Base-by-base conservation (phyloP, 148 eudicot species). In the Vaccinium myrtillus region DNA sequence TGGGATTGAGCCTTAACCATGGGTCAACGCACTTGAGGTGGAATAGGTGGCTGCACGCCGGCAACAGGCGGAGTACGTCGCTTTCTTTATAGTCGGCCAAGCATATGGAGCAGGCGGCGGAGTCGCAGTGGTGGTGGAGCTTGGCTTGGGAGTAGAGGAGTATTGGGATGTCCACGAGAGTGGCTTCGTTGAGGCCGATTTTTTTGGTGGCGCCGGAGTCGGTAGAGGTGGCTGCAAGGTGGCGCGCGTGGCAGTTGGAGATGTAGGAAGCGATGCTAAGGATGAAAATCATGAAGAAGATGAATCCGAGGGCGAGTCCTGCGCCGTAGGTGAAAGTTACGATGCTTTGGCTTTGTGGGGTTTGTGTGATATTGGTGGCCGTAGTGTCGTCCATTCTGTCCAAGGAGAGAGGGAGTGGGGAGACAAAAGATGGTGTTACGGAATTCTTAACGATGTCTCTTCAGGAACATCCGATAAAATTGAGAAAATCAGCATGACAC, bases 11-110 rank as follows among this genome's bases (percentile, higher is more conserved):
- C 30, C 53, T 84, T 5, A 92, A 80, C 94, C 94, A 92, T 32
- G 87, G 84, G 76, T 89, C 94, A 12, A 92, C 84, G 56, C 94
- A 92, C 63, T 65, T 83, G 10, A 85, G 63, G 80, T 92, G 94
- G 27, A 92, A 92, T 36, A 85, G 30, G 73, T 92, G 94, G 15
- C 89, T 84, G 70, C 94, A 92, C 11, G 86, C 86, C 21, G 90
- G 88, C 85, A 92, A 65, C 69, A 90, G 19, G 77, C 94, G 80
- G 0, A 92, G 49, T 81, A 86, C 36, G 36, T 92, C 91, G 4
- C 30, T 13, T 2, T 85, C 90, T 48, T 87, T 86, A n/a, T 90
- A 92, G 3, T 92, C 91, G 2, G 85, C 89, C 61, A 92, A 76
- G 83, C 94, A 92, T 27, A 92, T 87, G 11, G 92, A 79, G 59